Evolutionary conservation across 2,329 filamentous ascomycete species (phyloP).

Genomic region (Claviceps cyperi): DNA sequence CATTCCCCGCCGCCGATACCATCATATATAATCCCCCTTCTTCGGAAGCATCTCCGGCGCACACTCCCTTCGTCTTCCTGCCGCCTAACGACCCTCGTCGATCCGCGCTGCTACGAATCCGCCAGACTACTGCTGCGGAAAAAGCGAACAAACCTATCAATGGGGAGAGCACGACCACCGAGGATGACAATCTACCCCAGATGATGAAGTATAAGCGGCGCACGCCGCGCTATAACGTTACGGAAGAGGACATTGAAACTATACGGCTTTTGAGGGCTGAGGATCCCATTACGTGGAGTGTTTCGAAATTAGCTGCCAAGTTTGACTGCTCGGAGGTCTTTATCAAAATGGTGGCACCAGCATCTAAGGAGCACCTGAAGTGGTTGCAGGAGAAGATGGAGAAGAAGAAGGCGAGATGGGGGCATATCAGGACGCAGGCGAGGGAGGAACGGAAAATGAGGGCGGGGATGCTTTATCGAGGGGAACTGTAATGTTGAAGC

Average conservation of each 20-base stretch:
- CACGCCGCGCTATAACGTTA: slow-evolving; percentile 35
- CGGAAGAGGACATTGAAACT: slow-evolving; percentile 40
- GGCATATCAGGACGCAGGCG: slow-evolving; percentile 38
- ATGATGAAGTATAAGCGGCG: slow-evolving; percentile 21
- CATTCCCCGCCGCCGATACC: slow-evolving; percentile 19
- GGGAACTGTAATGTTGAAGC: slow-evolving; percentile 29
- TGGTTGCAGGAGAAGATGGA: slow-evolving; percentile 30
- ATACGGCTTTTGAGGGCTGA: slow-evolving; percentile 39
- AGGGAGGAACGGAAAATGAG: slow-evolving; percentile 40
- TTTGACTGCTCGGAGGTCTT: slow-evolving; percentile 43
- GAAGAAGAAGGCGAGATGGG: slow-evolving; percentile 40
- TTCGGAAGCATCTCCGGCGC: slow-evolving; percentile 39
- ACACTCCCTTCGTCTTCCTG: slow-evolving; percentile 54
- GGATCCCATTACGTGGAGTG: slow-evolving; percentile 42
- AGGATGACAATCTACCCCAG: slow-evolving; percentile 18
- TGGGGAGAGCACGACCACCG: slow-evolving; percentile 6
- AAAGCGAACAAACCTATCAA: neutral
- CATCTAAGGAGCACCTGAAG: slow-evolving; percentile 32
- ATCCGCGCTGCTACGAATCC: slow-evolving; percentile 30
- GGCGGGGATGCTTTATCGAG: slow-evolving; percentile 35
- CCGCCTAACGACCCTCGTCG: slow-evolving; percentile 41
- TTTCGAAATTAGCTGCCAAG: slow-evolving; percentile 35
- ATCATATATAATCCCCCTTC: slow-evolving; percentile 45
- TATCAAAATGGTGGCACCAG: slow-evolving; percentile 41
- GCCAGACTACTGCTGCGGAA: slow-evolving; percentile 18